phyloP scores from a whole-genome alignment of 495 filamentous ascomycete species.

The Ramalina intermedia region DNA sequence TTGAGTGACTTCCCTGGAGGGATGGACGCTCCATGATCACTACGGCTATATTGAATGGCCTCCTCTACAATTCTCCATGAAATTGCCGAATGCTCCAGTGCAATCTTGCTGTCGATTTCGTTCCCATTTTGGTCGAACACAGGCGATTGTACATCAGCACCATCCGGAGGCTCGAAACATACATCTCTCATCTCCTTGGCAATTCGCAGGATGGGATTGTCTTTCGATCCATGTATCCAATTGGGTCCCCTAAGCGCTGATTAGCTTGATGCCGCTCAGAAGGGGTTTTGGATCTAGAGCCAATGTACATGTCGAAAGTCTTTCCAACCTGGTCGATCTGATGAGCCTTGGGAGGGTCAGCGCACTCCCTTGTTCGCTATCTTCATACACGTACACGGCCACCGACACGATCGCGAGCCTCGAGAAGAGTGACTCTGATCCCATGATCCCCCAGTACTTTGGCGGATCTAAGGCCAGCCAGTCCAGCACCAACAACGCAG shows the following conservation, averaged over 20 bases:
- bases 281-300: slow-evolving; percentile 31
- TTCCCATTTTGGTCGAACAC: slow-evolving; percentile 52
- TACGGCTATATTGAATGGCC: slow-evolving; percentile 68
- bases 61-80: slow-evolving; percentile 70
- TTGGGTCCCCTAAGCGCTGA: slow-evolving; percentile 55
- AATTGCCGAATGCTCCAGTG: slow-evolving; percentile 38
- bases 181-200: slow-evolving; percentile 52
- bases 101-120: slow-evolving; percentile 34
- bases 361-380: not conserved
- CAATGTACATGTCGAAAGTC: slow-evolving; percentile 36
- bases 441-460: slow-evolving; percentile 68
- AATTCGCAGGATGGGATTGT: slow-evolving; percentile 74
- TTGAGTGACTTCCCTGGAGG: slow-evolving; percentile 50
- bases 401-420: slow-evolving; percentile 70
- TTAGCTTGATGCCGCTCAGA: slow-evolving; percentile 2
- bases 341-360: slow-evolving; percentile 13
- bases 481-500: slow-evolving; percentile 71
- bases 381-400: slow-evolving; percentile 46
- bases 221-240: slow-evolving; percentile 82
- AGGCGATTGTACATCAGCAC: slow-evolving; percentile 32
- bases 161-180: slow-evolving; percentile 35
- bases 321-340: slow-evolving; percentile 25
- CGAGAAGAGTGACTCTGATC: slow-evolving; percentile 69
- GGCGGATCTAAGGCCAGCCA: slow-evolving; percentile 78
- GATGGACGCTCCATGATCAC: slow-evolving; percentile 43